Evolutionary conservation across 2,329 filamentous ascomycete genomes (phyloP), one percentile per base, ranked within the genome.

Genomic region (Venturia effusa): DNA sequence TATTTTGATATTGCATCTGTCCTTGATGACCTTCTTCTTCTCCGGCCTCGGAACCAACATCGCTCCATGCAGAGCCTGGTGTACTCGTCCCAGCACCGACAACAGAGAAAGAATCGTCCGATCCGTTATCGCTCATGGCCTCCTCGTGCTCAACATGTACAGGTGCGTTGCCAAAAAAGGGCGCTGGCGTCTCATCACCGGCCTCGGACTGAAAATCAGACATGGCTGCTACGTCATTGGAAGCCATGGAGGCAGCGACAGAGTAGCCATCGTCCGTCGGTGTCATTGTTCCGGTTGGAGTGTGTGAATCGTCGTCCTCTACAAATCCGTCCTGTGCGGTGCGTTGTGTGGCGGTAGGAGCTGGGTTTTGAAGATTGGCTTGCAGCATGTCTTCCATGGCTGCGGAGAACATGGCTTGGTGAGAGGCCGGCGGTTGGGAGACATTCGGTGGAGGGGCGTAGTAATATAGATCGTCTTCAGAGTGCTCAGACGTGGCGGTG

Each of bases 1-100:
- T 32, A n/a, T 57, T 34, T 34, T 57, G 51, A 19, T 57, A 57
- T 30, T 57, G 27, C 27, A 57, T 57, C 8, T 60, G 59, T 15
- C 30, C 34, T 15, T 63, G 61, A 54, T 66, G 40, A 8, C 64
- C 64, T 22, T 60, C 63, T 61, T 76, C 74, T 43, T 74, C 76
- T 65, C 72, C 74, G 54, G 72, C 71, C 59, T 76, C 74, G 64
- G 73, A 75, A 1, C 73, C 75, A 11, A 77, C 71, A 64, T 77
- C 74, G 45, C 73, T 74, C 75, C 75, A 77, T 32, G 45, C 45
- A 30, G 70, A 72, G 17, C 67, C 71, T 11, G 75, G 75, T 7
- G 75, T 76, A 70, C 72, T 70, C 15, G 27, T 34, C 19, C 51
- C 51, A 19, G 72, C 68, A 19, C 74, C 74, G 0, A 69, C 64